Percentiles rank a stretch among this genome's conserved stretches.
Conservation (phyloP, 148 eudicot genomes). For the Bassia scoparia region DNA sequence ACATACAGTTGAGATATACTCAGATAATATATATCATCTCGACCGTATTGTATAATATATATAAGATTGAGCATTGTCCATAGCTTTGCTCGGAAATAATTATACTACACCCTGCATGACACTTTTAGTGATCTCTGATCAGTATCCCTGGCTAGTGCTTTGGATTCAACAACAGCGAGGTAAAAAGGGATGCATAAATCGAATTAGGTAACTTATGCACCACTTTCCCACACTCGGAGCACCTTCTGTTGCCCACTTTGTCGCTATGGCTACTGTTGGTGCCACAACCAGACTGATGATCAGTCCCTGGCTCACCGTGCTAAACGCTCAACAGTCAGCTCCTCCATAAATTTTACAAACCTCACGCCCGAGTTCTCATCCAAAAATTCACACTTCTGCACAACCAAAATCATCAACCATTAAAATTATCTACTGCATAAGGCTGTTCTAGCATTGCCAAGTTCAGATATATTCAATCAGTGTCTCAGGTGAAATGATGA, state of each 20-base stretch:
- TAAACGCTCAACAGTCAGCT: constrained; percentile 53
- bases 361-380: constrained; percentile 68
- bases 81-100: no score
- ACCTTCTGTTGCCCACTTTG: constrained; percentile 78
- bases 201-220: constrained; percentile 83
- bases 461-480: neutral
- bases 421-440: neutral
- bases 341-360: constrained; percentile 61
- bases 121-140: no score
- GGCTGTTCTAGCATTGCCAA: neutral
- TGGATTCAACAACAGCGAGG: constrained; percentile 63
- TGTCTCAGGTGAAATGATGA: neutral
- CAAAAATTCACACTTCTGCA: constrained; percentile 63
- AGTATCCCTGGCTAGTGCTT: constrained; percentile 29
- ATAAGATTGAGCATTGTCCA: no score
- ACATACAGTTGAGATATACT: no score
- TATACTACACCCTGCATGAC: no score
- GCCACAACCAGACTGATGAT: constrained; percentile 68
- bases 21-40: no score
- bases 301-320: constrained; percentile 68
- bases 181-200: constrained; percentile 72
- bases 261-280: constrained; percentile 71
- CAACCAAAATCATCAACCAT: neutral
- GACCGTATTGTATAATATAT: no score
- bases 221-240: constrained; percentile 74